A percentile compares a stretch with the other conserved stretches of the same genome.
Conservation (phyloP, 805 yeast genomes). For the Hanseniaspora meyeri region DNA sequence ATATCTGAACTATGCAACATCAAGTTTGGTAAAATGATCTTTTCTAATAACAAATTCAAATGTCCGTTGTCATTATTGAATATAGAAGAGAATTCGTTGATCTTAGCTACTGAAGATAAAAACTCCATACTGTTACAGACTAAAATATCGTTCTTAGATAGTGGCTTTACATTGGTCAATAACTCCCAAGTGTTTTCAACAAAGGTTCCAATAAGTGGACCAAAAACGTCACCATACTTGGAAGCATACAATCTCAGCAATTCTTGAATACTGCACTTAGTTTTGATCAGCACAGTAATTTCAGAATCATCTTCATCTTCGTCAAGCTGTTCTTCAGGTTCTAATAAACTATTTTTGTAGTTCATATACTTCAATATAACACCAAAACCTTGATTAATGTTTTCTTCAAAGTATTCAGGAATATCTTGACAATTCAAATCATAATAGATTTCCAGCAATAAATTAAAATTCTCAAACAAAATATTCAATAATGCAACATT, state of each 20-base stretch:
- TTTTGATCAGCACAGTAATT: constrained; percentile 53
- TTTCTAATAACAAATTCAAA: constrained; percentile 63
- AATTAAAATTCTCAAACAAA: constrained; percentile 55
- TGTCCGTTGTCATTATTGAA: constrained; percentile 46
- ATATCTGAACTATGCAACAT: constrained; percentile 76
- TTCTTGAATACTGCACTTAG: constrained; percentile 75
- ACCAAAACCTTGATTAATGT: constrained; percentile 62
- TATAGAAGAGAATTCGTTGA: constrained; percentile 53
- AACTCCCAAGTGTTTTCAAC: constrained; percentile 74
- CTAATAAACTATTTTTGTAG: constrained; percentile 44
- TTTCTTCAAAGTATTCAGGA: constrained; percentile 95
- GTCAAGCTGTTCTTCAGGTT: constrained; percentile 15
- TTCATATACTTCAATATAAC: constrained; percentile 69
- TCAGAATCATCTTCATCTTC: constrained; percentile 49
- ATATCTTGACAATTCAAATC: constrained; percentile 96
- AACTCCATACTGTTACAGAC: constrained; percentile 72
- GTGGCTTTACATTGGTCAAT: constrained; percentile 50
- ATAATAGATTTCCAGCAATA: constrained; percentile 70
- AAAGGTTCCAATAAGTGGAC: constrained; percentile 60
- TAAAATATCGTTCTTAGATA: constrained; percentile 71
- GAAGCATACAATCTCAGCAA: constrained; percentile 74
- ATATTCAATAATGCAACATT: constrained; percentile 42
- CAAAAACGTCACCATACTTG: constrained; percentile 85
- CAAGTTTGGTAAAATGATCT: constrained; percentile 80
- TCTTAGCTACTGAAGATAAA: constrained; percentile 65